Evolutionary conservation across 129 eudicot species (phyloP), one percentile per base, ranked within the genome.

Genomic region (Erigeron canadensis): DNA sequence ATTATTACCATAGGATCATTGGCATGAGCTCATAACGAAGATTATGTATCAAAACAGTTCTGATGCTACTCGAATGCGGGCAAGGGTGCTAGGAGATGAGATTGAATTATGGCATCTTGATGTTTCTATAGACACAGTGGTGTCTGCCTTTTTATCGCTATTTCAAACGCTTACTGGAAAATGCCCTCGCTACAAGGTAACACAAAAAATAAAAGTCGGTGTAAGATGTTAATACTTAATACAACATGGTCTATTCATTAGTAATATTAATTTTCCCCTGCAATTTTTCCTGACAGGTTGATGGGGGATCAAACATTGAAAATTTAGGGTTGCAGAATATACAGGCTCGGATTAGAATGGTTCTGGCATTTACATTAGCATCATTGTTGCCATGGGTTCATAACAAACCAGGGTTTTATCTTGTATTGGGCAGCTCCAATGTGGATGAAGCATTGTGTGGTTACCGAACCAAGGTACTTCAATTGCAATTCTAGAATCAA

Each of bases 291-390:
- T 87, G 34, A 23, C 34, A 94, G 98, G 87, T 94, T 8, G 98
- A 94, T 79, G 98, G 97, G 11, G 98, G 98, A 47, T 84, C 98
- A 51, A 87, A 89, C 81, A 81, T 82, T 58, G 98, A 94, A 79
- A 94, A 94, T 75, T 82, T 94, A 61, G 98, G 96, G 51, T 82
- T 94, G 84, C 98, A 94, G 64, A 94, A 94, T 55, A 94, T 94
- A 79, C 98, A 94, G 80, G 98, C 98, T 79, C 92, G 98, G 45
- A 86, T 94, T 56, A 87, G 98, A 84, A 94, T 94, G 98, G 96
- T 89, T 65, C 62, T 94, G 73, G 98, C 98, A 38, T 94, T 94
- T 76, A 89, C 89, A 96, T 72, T 94, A 45, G 98, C 98, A 7
- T 94, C 98, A 54, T 87, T 94, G 21, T 60, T 94, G 80, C 98